Evolutionary conservation across 805 yeast genomes (phyloP).

Genomic region (Ogataea nitratoaversa): DNA sequence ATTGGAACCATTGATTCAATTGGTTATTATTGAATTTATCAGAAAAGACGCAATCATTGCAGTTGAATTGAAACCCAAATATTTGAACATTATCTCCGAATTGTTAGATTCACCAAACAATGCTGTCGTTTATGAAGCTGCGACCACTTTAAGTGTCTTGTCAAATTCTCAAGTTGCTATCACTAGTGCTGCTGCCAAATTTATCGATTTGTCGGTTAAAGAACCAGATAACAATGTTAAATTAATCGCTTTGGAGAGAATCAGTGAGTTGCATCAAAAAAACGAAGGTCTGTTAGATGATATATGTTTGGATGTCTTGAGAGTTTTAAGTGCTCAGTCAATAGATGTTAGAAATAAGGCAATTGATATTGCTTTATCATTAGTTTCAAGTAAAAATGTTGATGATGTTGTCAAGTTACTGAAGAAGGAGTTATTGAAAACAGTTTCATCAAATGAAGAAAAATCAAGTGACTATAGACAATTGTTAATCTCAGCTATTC

Average conservation of each 20-base stretch:
- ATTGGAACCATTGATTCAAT: constrained; percentile 79
- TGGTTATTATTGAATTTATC: constrained; percentile 87
- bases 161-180: constrained; percentile 60
- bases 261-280: constrained; percentile 65
- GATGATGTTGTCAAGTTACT: constrained; percentile 89
- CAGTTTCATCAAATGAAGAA: constrained; percentile 71
- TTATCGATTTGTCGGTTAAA: constrained; percentile 82
- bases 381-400: constrained; percentile 83
- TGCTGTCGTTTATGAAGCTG: constrained; percentile 87
- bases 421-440: constrained; percentile 82
- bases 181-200: constrained; percentile 75
- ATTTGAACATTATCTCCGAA: constrained; percentile 67
- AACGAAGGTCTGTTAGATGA: constrained; percentile 84
- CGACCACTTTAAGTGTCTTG: constrained; percentile 64
- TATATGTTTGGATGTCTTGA: constrained; percentile 76
- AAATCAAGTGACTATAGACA: constrained; percentile 84
- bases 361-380: constrained; percentile 72
- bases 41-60: constrained; percentile 69
- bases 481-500: constrained; percentile 81
- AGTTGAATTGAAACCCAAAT: constrained; percentile 64
- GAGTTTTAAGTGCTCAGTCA: constrained; percentile 84
- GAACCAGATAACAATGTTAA: constrained; percentile 96
- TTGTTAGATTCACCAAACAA: constrained; percentile 65
- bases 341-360: constrained; percentile 88
- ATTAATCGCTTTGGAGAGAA: constrained; percentile 83